These are phyloP conservation scores for Xylaria intraflava DNA, from an alignment of 495 filamentous ascomycete genomes.

Conservation along the genomic window DNA sequence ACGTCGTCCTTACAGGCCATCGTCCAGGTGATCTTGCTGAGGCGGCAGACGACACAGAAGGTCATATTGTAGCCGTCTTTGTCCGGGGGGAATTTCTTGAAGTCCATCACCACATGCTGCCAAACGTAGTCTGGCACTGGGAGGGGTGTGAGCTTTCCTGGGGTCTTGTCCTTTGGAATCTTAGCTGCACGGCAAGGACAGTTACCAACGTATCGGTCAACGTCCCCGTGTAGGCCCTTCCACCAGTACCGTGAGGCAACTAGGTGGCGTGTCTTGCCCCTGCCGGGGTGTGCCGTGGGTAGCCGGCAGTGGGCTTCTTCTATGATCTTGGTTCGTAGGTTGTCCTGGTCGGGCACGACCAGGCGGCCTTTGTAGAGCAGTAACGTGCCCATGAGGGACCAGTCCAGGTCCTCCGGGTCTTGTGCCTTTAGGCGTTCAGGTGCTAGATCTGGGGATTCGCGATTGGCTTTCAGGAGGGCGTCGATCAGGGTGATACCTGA, in stretches of 20 bases:
- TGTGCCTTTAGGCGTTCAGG: no score
- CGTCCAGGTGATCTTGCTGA: not conserved
- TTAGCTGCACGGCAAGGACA: not conserved
- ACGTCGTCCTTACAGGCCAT: not conserved
- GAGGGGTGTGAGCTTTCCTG: not conserved
- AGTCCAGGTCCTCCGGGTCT: no score
- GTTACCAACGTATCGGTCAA: not conserved
- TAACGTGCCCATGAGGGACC: no score
- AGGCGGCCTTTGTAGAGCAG: no score
- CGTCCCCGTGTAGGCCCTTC: not conserved
- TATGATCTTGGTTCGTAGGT: not conserved
- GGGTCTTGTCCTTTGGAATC: not conserved
- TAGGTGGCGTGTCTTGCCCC: not conserved
- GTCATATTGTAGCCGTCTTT: not conserved
- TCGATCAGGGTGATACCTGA: no score
- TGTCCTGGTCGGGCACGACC: not conserved
- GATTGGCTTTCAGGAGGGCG: no score
- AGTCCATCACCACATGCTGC: not conserved
- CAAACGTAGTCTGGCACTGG: not conserved
- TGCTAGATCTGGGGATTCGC: no score
- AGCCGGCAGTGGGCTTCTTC: not conserved
- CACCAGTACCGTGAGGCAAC: not conserved
- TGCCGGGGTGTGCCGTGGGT: not conserved
- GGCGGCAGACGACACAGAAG: not conserved
- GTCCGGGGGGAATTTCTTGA: not conserved